Evolutionary conservation across 108 stramenopile genomes (phyloP), one percentile per base, ranked within the genome.

Genomic region (Cyclostephanos tholiformis): DNA sequence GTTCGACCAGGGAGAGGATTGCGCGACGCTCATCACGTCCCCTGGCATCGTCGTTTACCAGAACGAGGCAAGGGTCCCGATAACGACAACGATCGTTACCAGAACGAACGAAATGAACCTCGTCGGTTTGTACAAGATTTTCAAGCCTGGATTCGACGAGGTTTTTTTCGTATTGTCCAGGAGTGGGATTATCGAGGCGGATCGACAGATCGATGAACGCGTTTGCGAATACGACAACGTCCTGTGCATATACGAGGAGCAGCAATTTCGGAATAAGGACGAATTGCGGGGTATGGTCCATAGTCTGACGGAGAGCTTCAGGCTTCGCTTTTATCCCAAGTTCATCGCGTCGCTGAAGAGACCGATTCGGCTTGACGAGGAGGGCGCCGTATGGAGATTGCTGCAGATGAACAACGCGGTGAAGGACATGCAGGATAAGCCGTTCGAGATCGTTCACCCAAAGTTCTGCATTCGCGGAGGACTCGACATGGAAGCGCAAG

Each of bases 391-490:
- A 17, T 5, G 22, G 46, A 66, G 72, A 22, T 57, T 72, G n/a
- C 29, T 27, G 25, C 48, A 55, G 14, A 72, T 67, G 72, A 65
- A 23, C 22, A 32, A 20, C 20, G 35, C 72, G 12, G 17, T 35
- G 23, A 20, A 30, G 26, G 65, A 50, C 0, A 55, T 72, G 72
- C 20, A 52, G 66, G 65, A 53, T 23, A 64, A 72, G 49, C 23
- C 65, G 20, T 51, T 55, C 48, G 64, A 72, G 23, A 22, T 29
- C 20, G 22, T 66, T 5, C 50, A 72, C 35, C 26, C 44, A 0
- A 72, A 66, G 30, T 72, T 67, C 25, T 64, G 72, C 5, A 50
- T 72, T 14, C 72, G 32, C 23, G 72, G 72, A 68, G 67, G 67
- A n/a, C 52, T 52, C 20, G 2, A 1, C 6, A 64, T 8, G 17